Conservation (phyloP, 257 asterid species). For the Fraxinus pennsylvanica region DNA sequence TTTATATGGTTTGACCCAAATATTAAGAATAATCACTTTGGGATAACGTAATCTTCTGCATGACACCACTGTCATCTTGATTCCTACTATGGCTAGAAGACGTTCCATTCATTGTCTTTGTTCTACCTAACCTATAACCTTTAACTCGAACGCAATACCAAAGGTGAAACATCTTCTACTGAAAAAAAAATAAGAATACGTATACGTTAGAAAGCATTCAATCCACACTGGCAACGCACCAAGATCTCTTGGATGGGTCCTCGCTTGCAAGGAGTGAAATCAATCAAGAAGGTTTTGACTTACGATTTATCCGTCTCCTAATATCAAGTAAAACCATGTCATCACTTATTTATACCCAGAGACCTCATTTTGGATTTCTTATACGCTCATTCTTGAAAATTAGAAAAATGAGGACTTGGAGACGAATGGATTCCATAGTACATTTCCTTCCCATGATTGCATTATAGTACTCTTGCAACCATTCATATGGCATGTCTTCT, state of each 20-base stretch:
- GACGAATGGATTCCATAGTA: not conserved
- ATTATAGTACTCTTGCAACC: not conserved
- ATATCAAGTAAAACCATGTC: not conserved
- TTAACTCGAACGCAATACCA: no score
- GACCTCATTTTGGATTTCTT: not conserved
- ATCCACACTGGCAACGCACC: no score
- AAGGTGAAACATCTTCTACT: no score
- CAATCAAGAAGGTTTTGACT: not conserved
- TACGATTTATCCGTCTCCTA: not conserved
- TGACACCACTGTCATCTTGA: not conserved
- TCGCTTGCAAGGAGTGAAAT: no score
- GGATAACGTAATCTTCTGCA: not conserved
- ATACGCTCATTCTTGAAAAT: not conserved
- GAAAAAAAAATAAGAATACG: no score
- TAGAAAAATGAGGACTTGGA: not conserved
- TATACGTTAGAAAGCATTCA: no score
- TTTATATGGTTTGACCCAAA: not conserved
- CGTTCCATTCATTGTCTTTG: not conserved
- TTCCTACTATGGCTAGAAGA: not conserved
- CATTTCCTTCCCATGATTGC: not conserved
- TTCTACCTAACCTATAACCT: not conserved
- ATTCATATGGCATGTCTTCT: not conserved
- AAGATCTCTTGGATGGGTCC: no score
- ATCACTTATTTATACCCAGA: not conserved
- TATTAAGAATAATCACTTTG: not conserved